These are phyloP conservation scores for Bolboschoenus planiculmis DNA, from an alignment of 176 grass and related monocot genomes.

Conservation along the genomic window DNA sequence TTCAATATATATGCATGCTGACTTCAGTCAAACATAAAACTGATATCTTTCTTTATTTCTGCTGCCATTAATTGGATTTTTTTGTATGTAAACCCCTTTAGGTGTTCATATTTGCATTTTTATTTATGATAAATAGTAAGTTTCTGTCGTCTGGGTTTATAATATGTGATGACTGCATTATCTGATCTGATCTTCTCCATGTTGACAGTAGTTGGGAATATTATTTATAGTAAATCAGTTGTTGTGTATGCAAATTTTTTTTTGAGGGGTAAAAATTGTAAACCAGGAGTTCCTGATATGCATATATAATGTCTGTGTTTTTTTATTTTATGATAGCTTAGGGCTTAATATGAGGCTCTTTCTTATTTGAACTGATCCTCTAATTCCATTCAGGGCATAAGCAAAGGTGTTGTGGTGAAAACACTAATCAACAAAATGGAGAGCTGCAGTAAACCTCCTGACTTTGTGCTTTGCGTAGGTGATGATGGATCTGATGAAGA, in stretches of 20 bases:
- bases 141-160: background rate
- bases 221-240: background rate
- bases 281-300: background rate
- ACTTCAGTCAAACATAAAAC: background rate
- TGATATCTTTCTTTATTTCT: background rate
- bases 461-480: conserved; percentile 32
- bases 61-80: background rate
- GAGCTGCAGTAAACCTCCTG: background rate
- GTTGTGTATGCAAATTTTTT: background rate
- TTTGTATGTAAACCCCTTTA: background rate
- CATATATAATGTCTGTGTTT: background rate
- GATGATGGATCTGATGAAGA: conserved; percentile 40
- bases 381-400: conserved; percentile 23
- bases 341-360: background rate
- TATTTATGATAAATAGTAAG: background rate
- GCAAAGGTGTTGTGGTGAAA: conserved; percentile 32
- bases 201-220: background rate
- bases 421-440: conserved; percentile 1
- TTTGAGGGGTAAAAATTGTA: background rate
- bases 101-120: background rate
- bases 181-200: too few species aligned
- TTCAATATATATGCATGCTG: background rate
- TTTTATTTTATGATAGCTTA: background rate
- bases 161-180: background rate
- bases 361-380: background rate